Percentiles rank a stretch among this genome's conserved stretches.
Conservation (phyloP, 345 rosid species). For the Fremontodendron californicum region DNA sequence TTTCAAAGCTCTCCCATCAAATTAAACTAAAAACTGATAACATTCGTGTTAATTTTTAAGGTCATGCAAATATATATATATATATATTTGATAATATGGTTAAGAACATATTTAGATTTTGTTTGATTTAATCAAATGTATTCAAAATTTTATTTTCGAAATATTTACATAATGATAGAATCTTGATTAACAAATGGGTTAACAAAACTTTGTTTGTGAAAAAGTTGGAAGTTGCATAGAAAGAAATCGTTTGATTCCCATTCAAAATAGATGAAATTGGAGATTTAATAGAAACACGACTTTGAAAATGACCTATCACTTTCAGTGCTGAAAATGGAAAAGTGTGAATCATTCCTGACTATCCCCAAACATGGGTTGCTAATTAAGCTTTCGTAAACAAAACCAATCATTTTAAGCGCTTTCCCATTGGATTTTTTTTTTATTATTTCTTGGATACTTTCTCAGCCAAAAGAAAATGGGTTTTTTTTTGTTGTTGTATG, state of each 20-base stretch:
- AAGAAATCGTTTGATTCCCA: constrained; percentile 5
- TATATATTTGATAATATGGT: no score
- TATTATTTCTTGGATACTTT: background rate
- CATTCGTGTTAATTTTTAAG: no score
- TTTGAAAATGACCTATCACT: background rate
- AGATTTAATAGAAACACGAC: background rate
- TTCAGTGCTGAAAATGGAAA: background rate
- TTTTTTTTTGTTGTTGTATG: background rate
- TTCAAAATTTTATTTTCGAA: no score
- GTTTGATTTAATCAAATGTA: no score
- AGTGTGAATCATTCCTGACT: background rate
- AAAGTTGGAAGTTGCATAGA: background rate
- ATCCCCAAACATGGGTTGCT: background rate
- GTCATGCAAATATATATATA: no score
- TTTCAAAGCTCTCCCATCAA: no score
- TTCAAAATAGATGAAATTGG: background rate
- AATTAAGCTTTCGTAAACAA: background rate
- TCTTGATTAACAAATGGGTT: no score
- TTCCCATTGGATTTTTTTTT: no score
- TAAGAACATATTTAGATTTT: no score
- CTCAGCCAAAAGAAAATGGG: background rate
- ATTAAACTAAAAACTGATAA: no score
- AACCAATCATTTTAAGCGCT: background rate
- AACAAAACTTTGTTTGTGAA: background rate
- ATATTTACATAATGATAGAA: no score